Conservation (phyloP, 2,329 filamentous ascomycete genomes). For the Sarocladium strictum region DNA sequence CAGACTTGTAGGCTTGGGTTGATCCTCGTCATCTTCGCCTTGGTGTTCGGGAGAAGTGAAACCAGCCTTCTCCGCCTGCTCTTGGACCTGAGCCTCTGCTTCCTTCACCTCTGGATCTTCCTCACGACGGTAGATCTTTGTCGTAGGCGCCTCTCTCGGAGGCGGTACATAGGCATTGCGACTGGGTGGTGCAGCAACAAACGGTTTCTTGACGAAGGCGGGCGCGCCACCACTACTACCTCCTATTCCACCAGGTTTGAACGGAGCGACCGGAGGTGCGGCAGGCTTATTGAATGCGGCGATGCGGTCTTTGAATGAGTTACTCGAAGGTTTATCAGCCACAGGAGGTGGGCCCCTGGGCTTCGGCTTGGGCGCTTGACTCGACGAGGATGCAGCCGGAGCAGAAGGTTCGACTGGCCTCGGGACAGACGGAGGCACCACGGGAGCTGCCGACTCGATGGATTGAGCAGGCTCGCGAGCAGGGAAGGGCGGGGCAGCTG, state of each 20-base stretch:
- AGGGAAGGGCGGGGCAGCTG: conserved; percentile 21
- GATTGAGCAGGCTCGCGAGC: conserved; percentile 15
- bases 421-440: conserved; percentile 20
- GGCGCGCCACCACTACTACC: conserved; percentile 44
- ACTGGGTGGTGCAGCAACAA: conserved; percentile 90
- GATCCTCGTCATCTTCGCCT: conserved; percentile 61
- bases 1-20: conserved; percentile 84
- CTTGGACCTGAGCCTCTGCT: conserved; percentile 58
- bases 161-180: conserved; percentile 85
- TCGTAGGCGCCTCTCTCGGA: conserved; percentile 60
- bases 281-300: conserved; percentile 92
- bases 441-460: conserved; percentile 13
- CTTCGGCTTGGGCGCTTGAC: conserved; percentile 28
- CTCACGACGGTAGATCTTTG: conserved; percentile 77
- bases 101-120: conserved; percentile 73
- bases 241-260: conserved; percentile 67
- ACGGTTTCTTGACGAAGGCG: conserved; percentile 91
- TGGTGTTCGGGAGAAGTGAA: conserved; percentile 30
- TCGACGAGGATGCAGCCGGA: conserved; percentile 26
- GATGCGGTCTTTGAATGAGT: conserved; percentile 90
- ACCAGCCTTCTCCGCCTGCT: conserved; percentile 64
- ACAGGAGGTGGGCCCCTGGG: conserved; percentile 58
- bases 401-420: conserved; percentile 35
- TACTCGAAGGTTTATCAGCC: conserved; percentile 65
- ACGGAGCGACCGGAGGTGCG: conserved; percentile 80